These are phyloP conservation scores for Castanea crenata DNA, from an alignment of 306 rosid species.

Conservation along the genomic window DNA sequence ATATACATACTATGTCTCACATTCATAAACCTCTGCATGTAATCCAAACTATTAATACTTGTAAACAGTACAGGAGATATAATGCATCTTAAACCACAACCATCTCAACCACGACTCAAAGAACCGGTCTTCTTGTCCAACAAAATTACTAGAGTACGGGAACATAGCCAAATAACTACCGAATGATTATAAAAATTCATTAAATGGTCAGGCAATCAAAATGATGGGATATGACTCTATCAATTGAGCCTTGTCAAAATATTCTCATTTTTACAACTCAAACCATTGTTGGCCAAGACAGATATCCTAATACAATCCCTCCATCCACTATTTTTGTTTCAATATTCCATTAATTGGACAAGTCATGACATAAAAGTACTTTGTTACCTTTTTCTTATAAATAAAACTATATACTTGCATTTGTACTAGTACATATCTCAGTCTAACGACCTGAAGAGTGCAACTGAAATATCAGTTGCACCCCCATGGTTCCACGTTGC, in stretches of 20 bases:
- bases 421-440: neutral
- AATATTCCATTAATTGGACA: neutral
- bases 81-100: neutral
- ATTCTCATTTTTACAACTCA: too few relatives aligned
- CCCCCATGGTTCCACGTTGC: neutral
- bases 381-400: neutral
- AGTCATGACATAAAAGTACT: neutral
- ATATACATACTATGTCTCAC: neutral
- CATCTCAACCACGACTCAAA: neutral
- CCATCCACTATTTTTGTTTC: too few relatives aligned
- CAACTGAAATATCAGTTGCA: neutral
- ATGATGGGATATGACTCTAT: neutral
- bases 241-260: neutral
- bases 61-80: neutral
- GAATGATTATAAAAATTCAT: neutral
- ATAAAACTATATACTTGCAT: neutral
- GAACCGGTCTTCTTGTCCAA: neutral
- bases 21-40: neutral
- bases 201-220: neutral
- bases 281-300: too few relatives aligned
- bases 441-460: neutral
- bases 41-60: neutral
- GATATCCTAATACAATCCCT: too few relatives aligned
- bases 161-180: neutral
- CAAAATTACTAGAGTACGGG: neutral